Evolutionary conservation across 2,329 filamentous ascomycete species (phyloP).

Genomic region (Aspergillus sp.): DNA sequence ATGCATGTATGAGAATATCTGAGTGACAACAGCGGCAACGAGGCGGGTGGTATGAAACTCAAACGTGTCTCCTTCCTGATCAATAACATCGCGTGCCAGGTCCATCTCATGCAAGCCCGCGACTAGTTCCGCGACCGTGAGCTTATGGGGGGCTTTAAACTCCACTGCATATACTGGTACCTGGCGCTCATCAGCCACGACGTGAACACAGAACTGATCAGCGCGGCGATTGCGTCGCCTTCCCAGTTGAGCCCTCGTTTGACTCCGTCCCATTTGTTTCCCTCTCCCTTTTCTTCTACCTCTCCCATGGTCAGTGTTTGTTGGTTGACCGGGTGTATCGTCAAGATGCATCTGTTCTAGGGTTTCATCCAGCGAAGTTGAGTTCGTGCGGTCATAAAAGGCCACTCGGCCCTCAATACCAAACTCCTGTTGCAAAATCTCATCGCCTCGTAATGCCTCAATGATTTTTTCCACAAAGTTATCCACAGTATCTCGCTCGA

Average conservation of each 20-base stretch:
- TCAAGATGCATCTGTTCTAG: too few species aligned
- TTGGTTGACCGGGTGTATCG: too few species aligned
- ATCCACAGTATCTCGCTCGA: too few species aligned
- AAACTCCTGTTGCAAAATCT: too few species aligned
- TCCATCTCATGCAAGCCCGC: conserved; percentile 27
- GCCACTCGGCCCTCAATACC: too few species aligned
- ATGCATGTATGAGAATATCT: conserved; percentile 34
- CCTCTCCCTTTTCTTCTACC: too few species aligned
- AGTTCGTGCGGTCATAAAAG: too few species aligned
- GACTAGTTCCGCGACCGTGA: conserved; percentile 23
- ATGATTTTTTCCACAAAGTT: too few species aligned
- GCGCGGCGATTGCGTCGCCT: conserved; percentile 22
- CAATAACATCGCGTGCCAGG: conserved; percentile 23
- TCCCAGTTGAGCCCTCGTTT: too few species aligned
- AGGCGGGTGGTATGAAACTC: conserved; percentile 26
- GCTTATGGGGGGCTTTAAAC: conserved; percentile 28
- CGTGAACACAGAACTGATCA: conserved; percentile 27
- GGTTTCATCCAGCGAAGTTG: too few species aligned
- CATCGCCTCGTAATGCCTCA: too few species aligned
- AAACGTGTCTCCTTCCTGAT: conserved; percentile 25
- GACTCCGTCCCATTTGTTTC: conserved; percentile 15
- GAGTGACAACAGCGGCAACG: conserved; percentile 26
- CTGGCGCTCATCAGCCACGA: conserved; percentile 17
- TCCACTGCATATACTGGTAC: conserved; percentile 25
- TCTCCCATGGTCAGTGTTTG: too few species aligned